These are phyloP conservation scores for Secale cereale DNA, from an alignment of 176 grass and related monocot species.

Conservation along the genomic window DNA sequence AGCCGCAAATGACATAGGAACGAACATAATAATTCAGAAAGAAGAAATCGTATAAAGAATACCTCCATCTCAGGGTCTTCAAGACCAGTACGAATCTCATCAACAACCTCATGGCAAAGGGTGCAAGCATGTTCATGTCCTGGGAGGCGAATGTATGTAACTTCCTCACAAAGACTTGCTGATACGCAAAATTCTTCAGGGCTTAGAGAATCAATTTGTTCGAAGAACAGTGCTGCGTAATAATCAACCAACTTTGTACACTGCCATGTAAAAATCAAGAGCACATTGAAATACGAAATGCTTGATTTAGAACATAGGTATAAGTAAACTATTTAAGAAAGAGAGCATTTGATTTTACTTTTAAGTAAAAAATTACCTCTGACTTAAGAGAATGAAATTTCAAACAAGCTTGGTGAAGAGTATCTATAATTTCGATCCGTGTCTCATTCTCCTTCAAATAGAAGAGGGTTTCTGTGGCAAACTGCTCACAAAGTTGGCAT, in stretches of 20 bases:
- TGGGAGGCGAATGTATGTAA: constrained; percentile 22
- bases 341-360: background rate
- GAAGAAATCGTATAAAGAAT: constrained; percentile 13
- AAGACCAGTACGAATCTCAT: constrained; percentile 45
- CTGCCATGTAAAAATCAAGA: constrained; percentile 38
- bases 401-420: constrained; percentile 61
- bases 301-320: background rate
- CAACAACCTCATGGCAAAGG: constrained; percentile 56
- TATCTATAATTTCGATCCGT: constrained; percentile 44
- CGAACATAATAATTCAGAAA: background rate
- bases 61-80: constrained; percentile 73
- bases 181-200: constrained; percentile 68
- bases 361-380: constrained; percentile 39
- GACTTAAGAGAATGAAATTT: constrained; percentile 45
- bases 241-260: constrained; percentile 68
- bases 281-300: background rate
- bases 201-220: constrained; percentile 53
- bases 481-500: constrained; percentile 64
- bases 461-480: constrained; percentile 51
- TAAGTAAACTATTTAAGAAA: background rate
- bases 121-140: constrained; percentile 53
- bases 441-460: constrained; percentile 74
- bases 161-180: constrained; percentile 47
- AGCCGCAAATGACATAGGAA: background rate
- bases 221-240: constrained; percentile 56